Conservation (phyloP, 2,329 filamentous ascomycete species). For the Reticulascus tulasneorum region DNA sequence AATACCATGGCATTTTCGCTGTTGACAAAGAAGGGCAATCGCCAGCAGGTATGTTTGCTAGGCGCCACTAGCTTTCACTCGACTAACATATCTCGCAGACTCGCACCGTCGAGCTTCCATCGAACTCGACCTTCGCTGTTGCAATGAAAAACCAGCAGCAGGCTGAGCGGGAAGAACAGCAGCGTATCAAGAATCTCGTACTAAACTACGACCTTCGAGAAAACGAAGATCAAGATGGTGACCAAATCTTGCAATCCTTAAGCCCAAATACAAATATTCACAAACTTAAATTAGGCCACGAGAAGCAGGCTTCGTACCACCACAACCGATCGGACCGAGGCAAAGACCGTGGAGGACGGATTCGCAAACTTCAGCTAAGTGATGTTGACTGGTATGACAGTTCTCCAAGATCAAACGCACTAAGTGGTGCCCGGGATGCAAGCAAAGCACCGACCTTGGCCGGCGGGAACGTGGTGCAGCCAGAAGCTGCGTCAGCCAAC, state of each 20-base stretch:
- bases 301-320: conserved; percentile 45
- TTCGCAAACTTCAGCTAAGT: conserved; percentile 87
- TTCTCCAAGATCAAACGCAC: conserved; percentile 17
- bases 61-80: too few species aligned
- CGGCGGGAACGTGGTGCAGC: conserved; percentile 2
- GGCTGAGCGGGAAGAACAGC: conserved; percentile 92
- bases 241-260: conserved; percentile 41
- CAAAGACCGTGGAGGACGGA: conserved; percentile 67
- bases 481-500: neutral
- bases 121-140: conserved; percentile 90
- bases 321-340: conserved; percentile 53
- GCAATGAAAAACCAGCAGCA: conserved; percentile 96
- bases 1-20: conserved; percentile 94
- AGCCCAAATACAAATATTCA: conserved; percentile 48
- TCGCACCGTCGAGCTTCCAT: conserved; percentile 81
- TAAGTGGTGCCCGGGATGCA: too few species aligned
- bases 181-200: conserved; percentile 96
- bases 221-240: conserved; percentile 76
- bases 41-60: conserved; percentile 66
- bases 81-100: conserved; percentile 53
- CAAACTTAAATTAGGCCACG: conserved; percentile 40
- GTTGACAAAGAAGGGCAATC: conserved; percentile 92
- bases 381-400: conserved; percentile 96
- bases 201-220: conserved; percentile 93
- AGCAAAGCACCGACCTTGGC: too few species aligned